Conservation (phyloP, 2,329 filamentous ascomycete species). For the Aspergillus fructus region DNA sequence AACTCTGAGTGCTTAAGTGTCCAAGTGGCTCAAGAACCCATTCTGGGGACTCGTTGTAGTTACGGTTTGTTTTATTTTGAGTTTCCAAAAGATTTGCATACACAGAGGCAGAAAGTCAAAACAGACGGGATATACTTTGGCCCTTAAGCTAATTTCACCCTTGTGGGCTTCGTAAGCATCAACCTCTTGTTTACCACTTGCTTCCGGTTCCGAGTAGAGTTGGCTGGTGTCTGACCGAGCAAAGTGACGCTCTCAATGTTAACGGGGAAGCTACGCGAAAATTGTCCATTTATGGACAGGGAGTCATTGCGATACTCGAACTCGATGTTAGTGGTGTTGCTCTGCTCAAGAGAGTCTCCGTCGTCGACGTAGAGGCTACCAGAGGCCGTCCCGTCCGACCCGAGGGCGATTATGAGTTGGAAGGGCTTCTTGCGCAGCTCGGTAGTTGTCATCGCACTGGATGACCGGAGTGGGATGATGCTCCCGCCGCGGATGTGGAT, state of each 20-base stretch:
- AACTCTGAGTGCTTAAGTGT: neutral
- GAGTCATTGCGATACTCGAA: conserved; percentile 59
- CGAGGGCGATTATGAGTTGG: conserved; percentile 68
- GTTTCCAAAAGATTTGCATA: neutral
- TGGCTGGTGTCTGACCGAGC: conserved; percentile 18
- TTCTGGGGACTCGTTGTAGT: neutral
- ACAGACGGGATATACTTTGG: neutral
- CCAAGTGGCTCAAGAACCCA: neutral
- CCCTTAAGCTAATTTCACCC: conserved; percentile 15
- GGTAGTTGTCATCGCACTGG: conserved; percentile 59
- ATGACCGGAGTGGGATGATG: conserved; percentile 57
- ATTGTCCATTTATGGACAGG: conserved; percentile 32
- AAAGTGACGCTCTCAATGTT: conserved; percentile 35
- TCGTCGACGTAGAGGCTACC: conserved; percentile 77
- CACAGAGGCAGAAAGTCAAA: neutral
- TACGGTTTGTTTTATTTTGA: neutral
- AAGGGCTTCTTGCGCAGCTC: conserved; percentile 65
- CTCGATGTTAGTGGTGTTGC: conserved; percentile 53
- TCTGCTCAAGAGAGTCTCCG: conserved; percentile 65
- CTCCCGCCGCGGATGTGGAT: conserved; percentile 62
- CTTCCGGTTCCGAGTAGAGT: conserved; percentile 20
- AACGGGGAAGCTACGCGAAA: conserved; percentile 28
- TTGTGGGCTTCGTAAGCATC: conserved; percentile 13
- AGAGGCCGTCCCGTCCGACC: conserved; percentile 59
- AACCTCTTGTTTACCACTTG: conserved; percentile 25